These are phyloP conservation scores for Aspergillus spinulosporus DNA, from an alignment of 2,329 filamentous ascomycete genomes.

Conservation along the genomic window DNA sequence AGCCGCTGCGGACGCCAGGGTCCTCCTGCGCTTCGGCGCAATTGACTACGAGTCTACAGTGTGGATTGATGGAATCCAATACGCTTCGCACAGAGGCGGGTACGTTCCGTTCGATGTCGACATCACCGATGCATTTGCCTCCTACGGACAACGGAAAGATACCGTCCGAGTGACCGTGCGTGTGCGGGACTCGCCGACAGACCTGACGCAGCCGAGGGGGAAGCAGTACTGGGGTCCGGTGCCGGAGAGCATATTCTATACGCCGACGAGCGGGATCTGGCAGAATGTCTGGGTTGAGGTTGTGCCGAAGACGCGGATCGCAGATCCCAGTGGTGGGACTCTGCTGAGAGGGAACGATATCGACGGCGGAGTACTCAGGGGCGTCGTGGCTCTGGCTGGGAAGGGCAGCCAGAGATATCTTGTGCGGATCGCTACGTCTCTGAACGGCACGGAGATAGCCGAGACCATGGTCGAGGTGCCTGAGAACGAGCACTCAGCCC, in stretches of 20 bases:
- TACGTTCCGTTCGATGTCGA: slow-evolving; percentile 65
- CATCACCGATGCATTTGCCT: slow-evolving; percentile 44
- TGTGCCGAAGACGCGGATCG: slow-evolving; percentile 52
- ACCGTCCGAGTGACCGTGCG: slow-evolving; percentile 54
- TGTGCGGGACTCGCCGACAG: slow-evolving; percentile 64
- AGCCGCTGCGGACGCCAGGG: slow-evolving; percentile 38
- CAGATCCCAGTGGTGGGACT: slow-evolving; percentile 60
- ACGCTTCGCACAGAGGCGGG: slow-evolving; percentile 58
- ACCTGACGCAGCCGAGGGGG: slow-evolving; percentile 64
- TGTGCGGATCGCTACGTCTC: slow-evolving; percentile 56
- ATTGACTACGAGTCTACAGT: slow-evolving; percentile 55
- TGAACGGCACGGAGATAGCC: slow-evolving; percentile 52
- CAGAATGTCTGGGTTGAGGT: slow-evolving; percentile 71
- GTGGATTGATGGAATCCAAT: slow-evolving; percentile 56
- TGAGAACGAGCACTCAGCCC: background rate
- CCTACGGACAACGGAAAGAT: slow-evolving; percentile 1
- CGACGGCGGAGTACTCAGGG: slow-evolving; percentile 53
- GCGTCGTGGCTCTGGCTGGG: slow-evolving; percentile 51
- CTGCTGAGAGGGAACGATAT: slow-evolving; percentile 59
- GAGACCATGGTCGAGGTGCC: slow-evolving; percentile 25
- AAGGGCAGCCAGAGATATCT: too few relatives aligned
- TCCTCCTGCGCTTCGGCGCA: slow-evolving; percentile 51
- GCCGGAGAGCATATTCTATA: slow-evolving; percentile 64
- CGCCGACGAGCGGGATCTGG: slow-evolving; percentile 72
- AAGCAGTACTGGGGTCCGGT: slow-evolving; percentile 65